Conservation (phyloP, 805 yeast genomes). For the Zygosaccharomyces bisporus region DNA sequence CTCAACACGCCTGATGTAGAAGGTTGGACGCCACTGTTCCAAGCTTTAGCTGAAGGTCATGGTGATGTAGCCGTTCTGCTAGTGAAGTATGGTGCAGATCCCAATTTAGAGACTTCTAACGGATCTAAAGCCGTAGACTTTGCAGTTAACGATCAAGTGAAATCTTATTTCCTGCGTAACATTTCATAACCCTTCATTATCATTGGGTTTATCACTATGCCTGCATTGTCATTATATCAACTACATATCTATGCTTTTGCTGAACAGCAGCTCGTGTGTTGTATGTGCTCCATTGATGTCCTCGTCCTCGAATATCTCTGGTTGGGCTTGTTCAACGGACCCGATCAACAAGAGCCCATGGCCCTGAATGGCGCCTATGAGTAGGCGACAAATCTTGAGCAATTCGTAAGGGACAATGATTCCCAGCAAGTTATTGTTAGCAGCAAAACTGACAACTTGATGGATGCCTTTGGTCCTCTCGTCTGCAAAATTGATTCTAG, state of each 20-base stretch:
- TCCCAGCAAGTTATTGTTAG: constrained; percentile 80
- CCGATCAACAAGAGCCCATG: constrained; percentile 85
- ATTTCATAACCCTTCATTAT: constrained; percentile 8
- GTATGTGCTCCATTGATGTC: constrained; percentile 29
- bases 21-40: constrained; percentile 88
- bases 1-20: constrained; percentile 62
- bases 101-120: constrained; percentile 42
- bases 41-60: constrained; percentile 86
- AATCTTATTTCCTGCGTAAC: constrained; percentile 37
- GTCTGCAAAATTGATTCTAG: constrained; percentile 10
- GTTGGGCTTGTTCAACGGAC: constrained; percentile 36
- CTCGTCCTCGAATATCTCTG: constrained; percentile 14
- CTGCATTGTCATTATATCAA: constrained; percentile 2
- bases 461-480: constrained; percentile 59
- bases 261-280: constrained; percentile 22
- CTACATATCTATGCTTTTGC: constrained; percentile 19
- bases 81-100: constrained; percentile 65
- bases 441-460: constrained; percentile 78
- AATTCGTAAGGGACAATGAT: constrained; percentile 70
- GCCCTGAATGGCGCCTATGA: constrained; percentile 69
- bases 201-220: not conserved
- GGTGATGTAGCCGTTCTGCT: constrained; percentile 67
- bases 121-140: constrained; percentile 55
- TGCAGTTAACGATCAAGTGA: constrained; percentile 51
- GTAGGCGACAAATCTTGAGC: constrained; percentile 66